These are phyloP conservation scores for Cladosporium sp. DNA, from an alignment of 2,329 filamentous ascomycete species.

Conservation along the genomic window DNA sequence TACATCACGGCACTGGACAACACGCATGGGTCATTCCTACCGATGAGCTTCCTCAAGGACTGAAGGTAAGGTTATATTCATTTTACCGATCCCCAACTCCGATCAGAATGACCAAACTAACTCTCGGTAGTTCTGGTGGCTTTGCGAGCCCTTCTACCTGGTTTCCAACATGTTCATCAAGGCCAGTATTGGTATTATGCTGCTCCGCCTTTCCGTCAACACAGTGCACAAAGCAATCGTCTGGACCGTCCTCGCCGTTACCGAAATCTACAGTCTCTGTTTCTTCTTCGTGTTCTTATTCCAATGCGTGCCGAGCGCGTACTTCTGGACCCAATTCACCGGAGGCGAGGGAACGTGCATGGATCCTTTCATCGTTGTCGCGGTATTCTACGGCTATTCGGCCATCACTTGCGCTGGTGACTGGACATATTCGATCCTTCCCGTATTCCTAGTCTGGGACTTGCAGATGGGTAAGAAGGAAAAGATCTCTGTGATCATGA, in stretches of 20 bases:
- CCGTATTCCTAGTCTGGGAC: slow-evolving; percentile 35
- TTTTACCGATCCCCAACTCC: background rate
- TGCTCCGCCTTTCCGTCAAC: slow-evolving; percentile 25
- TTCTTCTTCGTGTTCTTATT: slow-evolving; percentile 30
- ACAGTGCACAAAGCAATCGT: slow-evolving; percentile 21
- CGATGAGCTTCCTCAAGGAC: slow-evolving; percentile 21
- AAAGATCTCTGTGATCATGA: slow-evolving; percentile 36
- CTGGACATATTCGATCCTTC: slow-evolving; percentile 32
- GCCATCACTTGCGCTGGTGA: slow-evolving; percentile 26
- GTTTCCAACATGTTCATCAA: slow-evolving; percentile 29
- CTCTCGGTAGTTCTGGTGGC: slow-evolving; percentile 38
- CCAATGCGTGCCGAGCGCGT: slow-evolving; percentile 24
- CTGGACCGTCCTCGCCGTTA: slow-evolving; percentile 23
- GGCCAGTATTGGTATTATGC: slow-evolving; percentile 28
- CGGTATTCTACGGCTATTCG: slow-evolving; percentile 25
- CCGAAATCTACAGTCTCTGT: slow-evolving; percentile 24
- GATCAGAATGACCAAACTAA: background rate
- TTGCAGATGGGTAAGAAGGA: slow-evolving; percentile 34
- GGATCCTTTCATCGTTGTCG: slow-evolving; percentile 17
- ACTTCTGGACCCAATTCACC: slow-evolving; percentile 27
- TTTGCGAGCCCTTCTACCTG: slow-evolving; percentile 33
- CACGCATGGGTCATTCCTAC: slow-evolving; percentile 23
- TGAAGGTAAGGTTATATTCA: slow-evolving; percentile 19
- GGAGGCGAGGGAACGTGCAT: slow-evolving; percentile 24
- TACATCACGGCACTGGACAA: slow-evolving; percentile 25